Conservation (phyloP, 2,329 filamentous ascomycete genomes). For the Ascocoryne sarcoides region DNA sequence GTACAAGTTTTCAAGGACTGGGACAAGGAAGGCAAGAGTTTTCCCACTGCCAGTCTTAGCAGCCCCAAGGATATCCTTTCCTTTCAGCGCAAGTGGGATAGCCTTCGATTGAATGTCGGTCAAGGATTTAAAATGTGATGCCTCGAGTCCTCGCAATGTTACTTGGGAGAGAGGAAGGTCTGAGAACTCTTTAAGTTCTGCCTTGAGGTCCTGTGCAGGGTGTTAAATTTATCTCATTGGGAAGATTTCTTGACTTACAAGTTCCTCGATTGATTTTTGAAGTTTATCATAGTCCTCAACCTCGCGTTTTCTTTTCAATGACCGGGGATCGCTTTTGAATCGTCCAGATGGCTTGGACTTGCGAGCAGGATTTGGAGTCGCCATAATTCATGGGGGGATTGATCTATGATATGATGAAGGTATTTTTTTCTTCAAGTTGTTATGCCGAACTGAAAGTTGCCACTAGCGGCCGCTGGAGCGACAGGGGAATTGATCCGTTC, state of each 20-base stretch:
- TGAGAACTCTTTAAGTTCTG: slow-evolving; percentile 54
- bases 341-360: slow-evolving; percentile 15
- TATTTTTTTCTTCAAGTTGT: too few species aligned
- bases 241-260: slow-evolving; percentile 18
- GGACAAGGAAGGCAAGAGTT: slow-evolving; percentile 85
- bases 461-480: too few species aligned
- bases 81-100: slow-evolving; percentile 80
- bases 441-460: too few species aligned
- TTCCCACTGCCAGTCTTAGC: slow-evolving; percentile 95
- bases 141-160: slow-evolving; percentile 69
- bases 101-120: slow-evolving; percentile 89
- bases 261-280: slow-evolving; percentile 24
- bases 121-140: slow-evolving; percentile 79
- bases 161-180: slow-evolving; percentile 79
- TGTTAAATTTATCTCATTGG: slow-evolving; percentile 9
- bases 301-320: slow-evolving; percentile 27
- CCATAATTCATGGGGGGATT: slow-evolving; percentile 18
- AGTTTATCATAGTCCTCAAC: slow-evolving; percentile 25
- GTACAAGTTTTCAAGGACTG: slow-evolving; percentile 87
- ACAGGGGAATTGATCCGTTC: too few species aligned
- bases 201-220: slow-evolving; percentile 26
- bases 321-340: slow-evolving; percentile 17
- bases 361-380: slow-evolving; percentile 15
- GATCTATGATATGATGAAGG: too few species aligned
- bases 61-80: slow-evolving; percentile 80